These are phyloP conservation scores for Podaxis pistillaris DNA, from an alignment of 768 basidiomycete genomes.

Conservation along the genomic window DNA sequence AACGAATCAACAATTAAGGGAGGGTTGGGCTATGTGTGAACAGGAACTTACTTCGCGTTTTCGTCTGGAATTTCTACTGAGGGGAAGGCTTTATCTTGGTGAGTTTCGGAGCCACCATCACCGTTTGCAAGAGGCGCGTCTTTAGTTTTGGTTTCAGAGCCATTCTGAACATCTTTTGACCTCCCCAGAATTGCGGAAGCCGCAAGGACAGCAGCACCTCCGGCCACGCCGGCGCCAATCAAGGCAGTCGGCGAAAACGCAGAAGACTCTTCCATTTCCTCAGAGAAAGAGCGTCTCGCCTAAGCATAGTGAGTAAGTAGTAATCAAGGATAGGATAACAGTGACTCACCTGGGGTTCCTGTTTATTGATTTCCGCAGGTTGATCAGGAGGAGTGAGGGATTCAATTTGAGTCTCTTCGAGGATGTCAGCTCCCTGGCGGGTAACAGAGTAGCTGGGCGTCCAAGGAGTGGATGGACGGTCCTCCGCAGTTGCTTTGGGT, in stretches of 20 bases:
- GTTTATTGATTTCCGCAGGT: neutral
- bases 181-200: constrained; percentile 2
- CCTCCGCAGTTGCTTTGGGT: constrained; percentile 2
- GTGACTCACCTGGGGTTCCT: neutral
- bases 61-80: constrained; percentile 10
- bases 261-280: neutral
- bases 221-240: constrained; percentile 5
- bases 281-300: constrained; percentile 8
- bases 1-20: neutral
- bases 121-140: neutral
- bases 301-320: neutral
- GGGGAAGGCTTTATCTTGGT: neutral
- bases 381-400: neutral
- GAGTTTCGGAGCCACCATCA: neutral
- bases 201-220: constrained; percentile 2
- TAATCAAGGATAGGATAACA: neutral
- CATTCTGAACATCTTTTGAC: neutral
- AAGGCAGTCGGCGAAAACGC: constrained; percentile 7
- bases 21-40: neutral
- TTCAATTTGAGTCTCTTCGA: constrained; percentile 8
- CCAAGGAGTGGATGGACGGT: constrained; percentile 17
- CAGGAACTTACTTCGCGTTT: neutral
- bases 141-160: neutral
- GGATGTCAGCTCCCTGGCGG: constrained; percentile 16
- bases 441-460: constrained; percentile 23